Evolutionary conservation across 2,329 filamentous ascomycete genomes (phyloP).

Genomic region (Aspergillus awamori): DNA sequence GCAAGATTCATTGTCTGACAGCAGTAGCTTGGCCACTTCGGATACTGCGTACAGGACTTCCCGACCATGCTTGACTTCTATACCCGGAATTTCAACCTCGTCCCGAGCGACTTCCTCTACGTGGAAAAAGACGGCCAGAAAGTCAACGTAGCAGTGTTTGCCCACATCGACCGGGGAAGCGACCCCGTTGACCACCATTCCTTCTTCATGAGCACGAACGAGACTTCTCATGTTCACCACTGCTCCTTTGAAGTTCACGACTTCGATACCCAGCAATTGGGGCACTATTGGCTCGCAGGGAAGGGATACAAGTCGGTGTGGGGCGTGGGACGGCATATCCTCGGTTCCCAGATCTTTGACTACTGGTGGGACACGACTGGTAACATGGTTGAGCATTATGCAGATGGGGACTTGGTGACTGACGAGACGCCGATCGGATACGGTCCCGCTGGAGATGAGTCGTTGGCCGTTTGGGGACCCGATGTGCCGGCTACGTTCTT

Average conservation of each 20-base stretch:
- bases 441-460: constrained; percentile 36
- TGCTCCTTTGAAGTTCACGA: constrained; percentile 56
- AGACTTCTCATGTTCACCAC: constrained; percentile 52
- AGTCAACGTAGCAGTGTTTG: constrained; percentile 48
- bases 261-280: constrained; percentile 56
- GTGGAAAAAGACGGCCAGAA: constrained; percentile 21
- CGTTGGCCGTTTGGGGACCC: constrained; percentile 40
- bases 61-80: constrained; percentile 31
- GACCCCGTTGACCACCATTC: constrained; percentile 56
- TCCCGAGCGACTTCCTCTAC: constrained; percentile 36
- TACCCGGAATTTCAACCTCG: constrained; percentile 35
- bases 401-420: constrained; percentile 21
- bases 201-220: constrained; percentile 51
- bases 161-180: constrained; percentile 54
- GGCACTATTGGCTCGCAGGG: constrained; percentile 54
- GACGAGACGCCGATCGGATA: constrained; percentile 37
- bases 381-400: constrained; percentile 24
- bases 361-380: constrained; percentile 23
- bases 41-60: constrained; percentile 32
- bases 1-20: not conserved
- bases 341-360: constrained; percentile 23
- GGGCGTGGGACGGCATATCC: constrained; percentile 23
- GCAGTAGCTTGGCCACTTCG: constrained; percentile 33
- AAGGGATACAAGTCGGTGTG: constrained; percentile 46
- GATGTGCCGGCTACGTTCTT: constrained; percentile 39